A percentile compares a stretch with the other conserved stretches of the same genome.
phyloP scores from a whole-genome alignment of 352 stramenopile genomes.

The Sclerospora graminicola region DNA sequence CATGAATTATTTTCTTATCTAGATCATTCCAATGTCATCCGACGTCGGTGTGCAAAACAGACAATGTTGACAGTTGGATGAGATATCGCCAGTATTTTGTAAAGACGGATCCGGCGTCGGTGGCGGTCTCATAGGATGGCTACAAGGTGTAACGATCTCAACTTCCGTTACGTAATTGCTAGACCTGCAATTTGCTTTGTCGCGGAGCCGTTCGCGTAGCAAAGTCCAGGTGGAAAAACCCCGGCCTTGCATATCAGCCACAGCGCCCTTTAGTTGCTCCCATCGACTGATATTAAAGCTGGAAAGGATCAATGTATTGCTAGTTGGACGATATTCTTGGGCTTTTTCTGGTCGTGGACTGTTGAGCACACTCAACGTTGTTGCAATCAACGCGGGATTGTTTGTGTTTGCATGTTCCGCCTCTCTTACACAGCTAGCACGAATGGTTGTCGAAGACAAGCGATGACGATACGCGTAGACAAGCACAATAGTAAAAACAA shows the following conservation, averaged over 20 bases:
- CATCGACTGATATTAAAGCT: slow-evolving; percentile 5
- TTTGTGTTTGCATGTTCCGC: slow-evolving; percentile 1
- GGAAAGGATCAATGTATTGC: slow-evolving; percentile 7
- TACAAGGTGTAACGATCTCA: slow-evolving; percentile 11
- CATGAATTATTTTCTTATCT: slow-evolving; percentile 6
- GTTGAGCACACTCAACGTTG: slow-evolving; percentile 12
- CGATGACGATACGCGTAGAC: slow-evolving; percentile 12
- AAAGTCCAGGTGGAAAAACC: not conserved
- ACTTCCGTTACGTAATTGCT: slow-evolving; percentile 2
- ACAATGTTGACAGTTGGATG: slow-evolving; percentile 15
- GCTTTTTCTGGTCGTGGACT: slow-evolving; percentile 7
- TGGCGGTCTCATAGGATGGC: not conserved
- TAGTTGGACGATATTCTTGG: slow-evolving; percentile 1
- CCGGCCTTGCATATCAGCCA: slow-evolving; percentile 2
- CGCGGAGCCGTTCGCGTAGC: not conserved
- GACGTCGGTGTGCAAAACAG: slow-evolving; percentile 11
- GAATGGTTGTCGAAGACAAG: slow-evolving; percentile 9
- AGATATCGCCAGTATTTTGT: slow-evolving; percentile 8
- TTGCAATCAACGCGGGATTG: slow-evolving; percentile 11
- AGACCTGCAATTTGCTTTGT: not conserved
- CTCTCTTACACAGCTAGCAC: slow-evolving; percentile 6
- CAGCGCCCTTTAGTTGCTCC: slow-evolving; percentile 7
- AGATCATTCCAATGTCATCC: slow-evolving; percentile 15
- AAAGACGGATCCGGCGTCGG: slow-evolving; percentile 6
- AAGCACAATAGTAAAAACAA: slow-evolving; percentile 12